Conservation (phyloP, 306 rosid species). For the Alnus glutinosa region DNA sequence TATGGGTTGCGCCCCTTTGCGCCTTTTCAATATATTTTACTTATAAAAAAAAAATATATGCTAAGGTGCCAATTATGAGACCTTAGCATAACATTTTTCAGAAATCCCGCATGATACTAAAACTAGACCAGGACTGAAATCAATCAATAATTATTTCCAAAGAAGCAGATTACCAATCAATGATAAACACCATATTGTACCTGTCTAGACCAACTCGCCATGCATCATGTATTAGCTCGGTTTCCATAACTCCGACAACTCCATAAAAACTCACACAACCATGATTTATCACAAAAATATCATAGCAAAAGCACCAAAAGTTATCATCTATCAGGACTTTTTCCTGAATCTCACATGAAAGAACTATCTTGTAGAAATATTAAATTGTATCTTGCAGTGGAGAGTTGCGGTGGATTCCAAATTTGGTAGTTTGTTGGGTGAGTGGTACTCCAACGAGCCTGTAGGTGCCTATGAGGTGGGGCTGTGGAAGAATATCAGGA, state of each 20-base stretch:
- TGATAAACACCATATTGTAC: neutral
- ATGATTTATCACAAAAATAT: neutral
- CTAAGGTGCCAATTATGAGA: neutral
- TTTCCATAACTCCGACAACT: neutral
- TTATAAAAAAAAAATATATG: too few species aligned
- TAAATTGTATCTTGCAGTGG: neutral
- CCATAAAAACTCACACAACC: neutral
- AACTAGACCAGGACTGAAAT: neutral
- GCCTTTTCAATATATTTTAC: too few species aligned
- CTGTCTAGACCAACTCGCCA: neutral
- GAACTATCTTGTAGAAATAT: neutral
- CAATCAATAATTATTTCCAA: neutral
- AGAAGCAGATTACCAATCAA: neutral
- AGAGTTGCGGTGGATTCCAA: too few species aligned
- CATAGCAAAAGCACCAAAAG: conserved; percentile 2
- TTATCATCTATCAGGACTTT: neutral
- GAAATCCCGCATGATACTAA: neutral
- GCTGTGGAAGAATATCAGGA: too few species aligned
- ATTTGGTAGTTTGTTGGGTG: too few species aligned
- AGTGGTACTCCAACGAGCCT: too few species aligned
- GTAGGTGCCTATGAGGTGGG: too few species aligned
- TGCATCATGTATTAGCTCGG: neutral
- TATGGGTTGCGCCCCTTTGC: too few species aligned
- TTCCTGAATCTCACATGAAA: neutral
- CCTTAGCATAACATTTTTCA: neutral